A percentile compares a stretch with the other conserved stretches of the same genome.
Evolutionary conservation across 768 basidiomycete genomes (phyloP).

Genomic region (Heimioporus sp.): DNA sequence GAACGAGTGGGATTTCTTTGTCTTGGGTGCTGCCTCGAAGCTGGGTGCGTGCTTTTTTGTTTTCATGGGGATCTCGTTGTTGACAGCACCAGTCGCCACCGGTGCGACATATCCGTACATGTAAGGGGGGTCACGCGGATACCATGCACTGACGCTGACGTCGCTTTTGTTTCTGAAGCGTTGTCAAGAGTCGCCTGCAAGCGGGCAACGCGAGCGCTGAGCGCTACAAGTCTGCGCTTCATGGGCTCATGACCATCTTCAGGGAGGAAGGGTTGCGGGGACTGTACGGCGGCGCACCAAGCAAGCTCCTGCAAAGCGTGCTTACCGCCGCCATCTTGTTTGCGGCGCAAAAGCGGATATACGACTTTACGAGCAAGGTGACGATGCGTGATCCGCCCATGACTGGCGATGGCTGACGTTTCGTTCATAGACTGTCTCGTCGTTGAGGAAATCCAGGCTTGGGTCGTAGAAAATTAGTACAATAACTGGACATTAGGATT

Average conservation of each 20-base stretch:
- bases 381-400: neutral
- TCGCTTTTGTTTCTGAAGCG: constrained; percentile 28
- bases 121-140: constrained; percentile 35
- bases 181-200: constrained; percentile 79
- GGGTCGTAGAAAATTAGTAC: neutral
- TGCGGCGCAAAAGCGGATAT: constrained; percentile 81
- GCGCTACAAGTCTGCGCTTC: constrained; percentile 71
- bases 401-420: constrained; percentile 1
- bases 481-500: no score
- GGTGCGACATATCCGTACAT: constrained; percentile 72
- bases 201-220: constrained; percentile 66
- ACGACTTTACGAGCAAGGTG: constrained; percentile 63
- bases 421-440: constrained; percentile 11
- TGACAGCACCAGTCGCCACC: constrained; percentile 41
- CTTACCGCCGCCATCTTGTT: constrained; percentile 94
- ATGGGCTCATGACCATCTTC: constrained; percentile 78
- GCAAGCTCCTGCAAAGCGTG: constrained; percentile 90
- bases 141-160: neutral
- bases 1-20: constrained; percentile 87
- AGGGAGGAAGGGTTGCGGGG: constrained; percentile 78
- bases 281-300: constrained; percentile 81
- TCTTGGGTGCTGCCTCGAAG: constrained; percentile 93
- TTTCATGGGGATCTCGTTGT: neutral
- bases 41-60: constrained; percentile 48
- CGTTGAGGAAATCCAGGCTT: constrained; percentile 6